These are phyloP conservation scores for Calvatia gigantea DNA, from an alignment of 768 basidiomycete genomes.

Conservation along the genomic window DNA sequence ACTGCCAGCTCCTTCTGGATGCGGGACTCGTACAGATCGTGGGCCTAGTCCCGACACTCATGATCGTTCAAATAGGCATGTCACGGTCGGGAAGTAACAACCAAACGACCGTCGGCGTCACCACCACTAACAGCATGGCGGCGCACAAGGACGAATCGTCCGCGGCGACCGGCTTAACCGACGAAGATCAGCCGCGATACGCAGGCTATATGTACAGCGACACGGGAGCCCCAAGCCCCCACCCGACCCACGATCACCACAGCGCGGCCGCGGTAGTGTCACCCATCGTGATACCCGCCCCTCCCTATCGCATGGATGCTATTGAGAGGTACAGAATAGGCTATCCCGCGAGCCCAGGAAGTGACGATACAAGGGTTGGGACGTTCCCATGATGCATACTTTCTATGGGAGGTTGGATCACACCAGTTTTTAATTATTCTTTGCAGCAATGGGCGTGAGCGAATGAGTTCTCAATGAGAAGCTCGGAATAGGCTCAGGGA, in stretches of 20 bases:
- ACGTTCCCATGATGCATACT: neutral
- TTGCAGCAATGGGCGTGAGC: neutral
- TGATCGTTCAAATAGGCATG: slow-evolving; percentile 9
- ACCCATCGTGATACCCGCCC: slow-evolving; percentile 3
- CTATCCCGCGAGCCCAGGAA: neutral
- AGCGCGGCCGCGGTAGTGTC: neutral
- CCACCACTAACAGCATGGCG: slow-evolving; percentile 1
- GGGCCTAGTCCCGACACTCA: slow-evolving; percentile 10
- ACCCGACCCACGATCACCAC: neutral
- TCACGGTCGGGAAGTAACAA: too few relatives aligned
- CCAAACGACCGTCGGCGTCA: neutral
- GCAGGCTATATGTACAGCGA: neutral
- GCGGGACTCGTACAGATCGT: slow-evolving; percentile 29
- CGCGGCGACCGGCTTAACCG: neutral
- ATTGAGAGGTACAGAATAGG: slow-evolving; percentile 5
- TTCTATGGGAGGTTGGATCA: neutral
- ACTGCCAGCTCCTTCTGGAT: slow-evolving; percentile 16
- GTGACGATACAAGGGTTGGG: neutral
- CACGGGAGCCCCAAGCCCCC: neutral
- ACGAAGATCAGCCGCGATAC: neutral
- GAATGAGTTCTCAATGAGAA: too few relatives aligned
- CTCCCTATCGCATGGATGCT: slow-evolving; percentile 1
- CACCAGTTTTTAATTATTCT: neutral
- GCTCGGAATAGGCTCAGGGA: neutral
- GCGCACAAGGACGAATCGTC: slow-evolving; percentile 6